These are phyloP conservation scores for Lactifluus echinatus DNA, from an alignment of 768 basidiomycete species.

Conservation along the genomic window DNA sequence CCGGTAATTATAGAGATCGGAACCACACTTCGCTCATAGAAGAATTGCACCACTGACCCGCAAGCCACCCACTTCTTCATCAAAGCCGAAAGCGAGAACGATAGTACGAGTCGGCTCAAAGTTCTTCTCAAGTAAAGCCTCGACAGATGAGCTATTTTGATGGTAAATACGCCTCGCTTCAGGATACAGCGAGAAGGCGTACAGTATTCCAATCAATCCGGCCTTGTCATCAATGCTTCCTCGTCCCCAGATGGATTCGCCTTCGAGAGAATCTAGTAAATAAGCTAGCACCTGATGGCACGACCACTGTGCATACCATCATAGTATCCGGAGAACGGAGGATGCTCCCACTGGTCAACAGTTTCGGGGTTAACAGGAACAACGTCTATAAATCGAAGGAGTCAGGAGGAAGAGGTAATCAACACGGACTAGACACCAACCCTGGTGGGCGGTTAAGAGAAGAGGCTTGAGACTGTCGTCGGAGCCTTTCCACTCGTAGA, in stretches of 20 bases:
- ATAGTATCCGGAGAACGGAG: constrained; percentile 55
- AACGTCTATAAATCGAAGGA: constrained; percentile 38
- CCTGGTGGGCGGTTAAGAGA: constrained; percentile 46
- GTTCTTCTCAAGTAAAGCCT: constrained; percentile 31
- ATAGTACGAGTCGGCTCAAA: constrained; percentile 31
- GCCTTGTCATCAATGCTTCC: constrained; percentile 32
- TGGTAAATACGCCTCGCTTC: too few species aligned
- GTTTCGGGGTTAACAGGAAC: constrained; percentile 57
- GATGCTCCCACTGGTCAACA: constrained; percentile 46
- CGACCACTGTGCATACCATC: constrained; percentile 33
- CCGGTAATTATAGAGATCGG: too few species aligned
- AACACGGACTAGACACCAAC: constrained; percentile 22
- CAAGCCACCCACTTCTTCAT: constrained; percentile 33
- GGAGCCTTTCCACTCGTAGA: constrained; percentile 52
- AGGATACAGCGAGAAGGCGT: not conserved
- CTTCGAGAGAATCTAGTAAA: constrained; percentile 6
- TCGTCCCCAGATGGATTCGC: constrained; percentile 28
- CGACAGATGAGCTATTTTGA: constrained; percentile 28
- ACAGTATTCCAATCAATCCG: constrained; percentile 29
- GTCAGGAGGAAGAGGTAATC: constrained; percentile 18
- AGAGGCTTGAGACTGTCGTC: constrained; percentile 44
- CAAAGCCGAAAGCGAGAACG: constrained; percentile 31
- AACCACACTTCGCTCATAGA: not conserved
- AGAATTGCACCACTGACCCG: constrained; percentile 14
- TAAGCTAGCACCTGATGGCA: too few species aligned